Evolutionary conservation across 1,284 basidiomycete species (phyloP), one percentile per base, ranked within the genome.

Genomic region (Ceratobasidium sp.): DNA sequence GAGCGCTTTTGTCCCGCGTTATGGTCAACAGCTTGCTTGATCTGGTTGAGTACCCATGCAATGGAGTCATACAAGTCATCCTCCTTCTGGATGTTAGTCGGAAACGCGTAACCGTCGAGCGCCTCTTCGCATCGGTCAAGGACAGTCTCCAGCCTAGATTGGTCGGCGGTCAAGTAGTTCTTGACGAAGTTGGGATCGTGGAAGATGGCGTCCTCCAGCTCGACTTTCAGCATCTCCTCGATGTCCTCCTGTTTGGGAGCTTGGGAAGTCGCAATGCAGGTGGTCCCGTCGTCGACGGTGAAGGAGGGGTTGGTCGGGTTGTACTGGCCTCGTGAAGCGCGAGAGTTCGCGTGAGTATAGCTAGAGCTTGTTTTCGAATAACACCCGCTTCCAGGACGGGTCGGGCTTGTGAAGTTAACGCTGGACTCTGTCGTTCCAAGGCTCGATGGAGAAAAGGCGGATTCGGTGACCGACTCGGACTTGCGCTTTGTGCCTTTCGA

Each of bases 141-240:
- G 6, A 73, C 58, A 23, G 23, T 26, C 10, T 46, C 3, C 6
- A 73, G 71, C 42, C n/a, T n/a, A n/a, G n/a, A n/a, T n/a, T n/a
- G n/a, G n/a, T n/a, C n/a, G n/a, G n/a, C n/a, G n/a, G n/a, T n/a
- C n/a, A n/a, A n/a, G n/a, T n/a, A n/a, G n/a, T n/a, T 28, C 2
- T 61, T 12, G 13, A 61, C 40, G 23, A 72, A 72, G 12, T 63
- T 49, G 9, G 56, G 44, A 28, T 73, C 71, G 42, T 23, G 26
- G 26, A 73, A 73, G 10, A 73, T 63, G 7, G 71, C 71, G 23
- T 23, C 44, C 2, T 63, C 40, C 56, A 73, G 15, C 44, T 73
- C 71, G 7, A 15, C n/a, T 23, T 73, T 53, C 12, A 73, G 60
- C 3, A 63, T 4, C 1, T 28, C 13, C 6, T 63, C 71, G 13